Evolutionary conservation across 108 stramenopile species (phyloP), one percentile per base, ranked within the genome.

Genomic region (Skeletonema grethae): DNA sequence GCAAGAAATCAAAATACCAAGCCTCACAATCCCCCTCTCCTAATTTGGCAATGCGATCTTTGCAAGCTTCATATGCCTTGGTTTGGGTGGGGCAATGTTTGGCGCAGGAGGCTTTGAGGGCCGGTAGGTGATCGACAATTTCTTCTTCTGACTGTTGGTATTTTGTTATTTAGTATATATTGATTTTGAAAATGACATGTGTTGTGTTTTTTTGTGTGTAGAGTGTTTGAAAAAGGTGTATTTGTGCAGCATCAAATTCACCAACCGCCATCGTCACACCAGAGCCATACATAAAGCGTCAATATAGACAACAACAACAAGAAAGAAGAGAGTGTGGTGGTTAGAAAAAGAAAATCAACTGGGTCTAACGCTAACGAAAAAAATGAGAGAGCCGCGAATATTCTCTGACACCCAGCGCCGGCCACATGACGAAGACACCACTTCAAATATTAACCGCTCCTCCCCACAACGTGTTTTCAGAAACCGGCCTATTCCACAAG

Each of bases 1-100:
- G 87, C 60, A 90, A 83, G 34, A 89, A 73, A 71, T 96, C 97
- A 70, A 95, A 94, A 60, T 93, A 95, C 97, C 95, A 96, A 36
- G 87, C 85, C 75, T 95, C 94, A 69, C 97, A 97, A 74, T 89
- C 85, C 5, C 92, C 95, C 65, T 94, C 88, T 24, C 92, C 91
- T 67, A 83, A 90, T 57, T 75, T 76, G 65, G 86, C 81, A 66
- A 97, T 95, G 18, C 97, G 88, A 25, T 87, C 67, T 35, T 84
- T 84, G 84, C 97, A 97, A 5, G 86, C 93, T 48, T 96, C 86
- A 75, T 97, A 97, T 30, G 72, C 70, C 39, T 84, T 84, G 61
- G 74, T 67, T 56, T 77, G 80, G 55, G 73, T 75, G 57, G 94
- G 90, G 71, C 94, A 95, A 45, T 82, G 81, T 43, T 82, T 86